Base-by-base conservation (phyloP, 140 eudicot genomes). In the Oenanthe javanica region DNA sequence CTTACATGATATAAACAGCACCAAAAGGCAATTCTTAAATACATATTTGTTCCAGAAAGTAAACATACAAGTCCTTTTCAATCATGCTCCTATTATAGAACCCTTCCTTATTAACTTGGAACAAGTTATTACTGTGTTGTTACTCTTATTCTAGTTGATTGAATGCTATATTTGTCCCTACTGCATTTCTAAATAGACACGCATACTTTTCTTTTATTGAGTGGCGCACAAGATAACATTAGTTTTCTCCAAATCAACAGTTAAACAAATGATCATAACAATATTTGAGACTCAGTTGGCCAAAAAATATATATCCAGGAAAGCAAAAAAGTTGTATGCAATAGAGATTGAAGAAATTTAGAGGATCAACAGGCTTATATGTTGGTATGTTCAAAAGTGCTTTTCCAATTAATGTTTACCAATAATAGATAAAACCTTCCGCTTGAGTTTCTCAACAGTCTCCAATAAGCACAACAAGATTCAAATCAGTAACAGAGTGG, bases 381-480 rank as follows among this genome's bases (percentile, higher is more conserved):
- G 43, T 63, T 6, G 2, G 61, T 48, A 14, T 45, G 48, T 63
- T 9, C 81, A 63, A 50, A 78, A 42, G 31, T 23, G 57, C 15
- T 78, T 74, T 70, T 66, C 73, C 38, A 21, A 77, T 77, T 55
- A 8, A 47, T 48, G 25, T 19, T 63, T 82, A 69, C 88, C 85
- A 84, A 90, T 75, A 31, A 94, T 87, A 69, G 96, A 87, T 72
- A 88, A 49, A 71, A 94, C 82, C 70, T 84, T 89, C 21, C 55
- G 76, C 86, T 81, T 87, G 15, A 92, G 90, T 89, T 84, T 89
- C 86, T 90, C 92, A 54, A 86, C 84, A 9, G 79, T 85, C 97
- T 94, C 95, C 91, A 84, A 70, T 59, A 61, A 50, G 15, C 55
- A 81, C 80, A 75, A 36, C 31, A 55, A 75, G 40, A 66, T 70